These are phyloP conservation scores for Talaromyces sp. DNA, from an alignment of 2,329 filamentous ascomycete species.

Conservation along the genomic window DNA sequence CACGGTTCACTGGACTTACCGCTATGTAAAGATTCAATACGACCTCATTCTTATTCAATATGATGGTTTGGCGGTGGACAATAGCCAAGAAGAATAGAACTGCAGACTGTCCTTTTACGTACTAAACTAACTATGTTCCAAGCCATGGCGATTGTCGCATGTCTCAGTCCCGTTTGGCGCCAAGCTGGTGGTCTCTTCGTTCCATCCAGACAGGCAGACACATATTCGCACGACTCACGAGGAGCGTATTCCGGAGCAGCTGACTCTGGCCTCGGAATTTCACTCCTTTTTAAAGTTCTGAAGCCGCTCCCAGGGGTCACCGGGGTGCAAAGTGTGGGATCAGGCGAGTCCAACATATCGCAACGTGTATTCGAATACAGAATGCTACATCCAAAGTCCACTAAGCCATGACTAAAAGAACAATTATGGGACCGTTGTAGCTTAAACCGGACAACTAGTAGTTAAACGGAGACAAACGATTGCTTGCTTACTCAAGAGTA, in stretches of 20 bases:
- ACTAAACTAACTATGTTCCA: neutral
- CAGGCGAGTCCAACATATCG: neutral
- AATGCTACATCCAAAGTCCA: neutral
- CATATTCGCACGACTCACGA: neutral
- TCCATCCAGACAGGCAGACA: neutral
- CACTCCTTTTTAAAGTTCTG: neutral
- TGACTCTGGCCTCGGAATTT: neutral
- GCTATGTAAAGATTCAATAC: too few relatives aligned
- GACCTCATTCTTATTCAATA: neutral
- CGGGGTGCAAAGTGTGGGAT: too few relatives aligned
- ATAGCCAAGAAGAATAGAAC: neutral
- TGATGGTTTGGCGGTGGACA: neutral
- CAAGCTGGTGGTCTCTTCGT: neutral
- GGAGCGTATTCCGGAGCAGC: neutral
- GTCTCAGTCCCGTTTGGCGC: constrained; percentile 2
- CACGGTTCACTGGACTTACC: neutral
- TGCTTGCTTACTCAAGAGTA: neutral
- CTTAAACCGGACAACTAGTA: neutral
- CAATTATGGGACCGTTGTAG: neutral
- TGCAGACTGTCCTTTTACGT: neutral
- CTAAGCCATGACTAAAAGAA: neutral
- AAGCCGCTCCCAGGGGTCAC: neutral
- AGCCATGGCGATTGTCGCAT: neutral
- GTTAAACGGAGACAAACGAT: neutral
- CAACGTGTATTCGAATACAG: neutral